A percentile compares a stretch with the other conserved stretches of the same genome.
These are phyloP conservation scores for Puya raimondii DNA, from an alignment of 176 grass and related monocot genomes.

Conservation along the genomic window DNA sequence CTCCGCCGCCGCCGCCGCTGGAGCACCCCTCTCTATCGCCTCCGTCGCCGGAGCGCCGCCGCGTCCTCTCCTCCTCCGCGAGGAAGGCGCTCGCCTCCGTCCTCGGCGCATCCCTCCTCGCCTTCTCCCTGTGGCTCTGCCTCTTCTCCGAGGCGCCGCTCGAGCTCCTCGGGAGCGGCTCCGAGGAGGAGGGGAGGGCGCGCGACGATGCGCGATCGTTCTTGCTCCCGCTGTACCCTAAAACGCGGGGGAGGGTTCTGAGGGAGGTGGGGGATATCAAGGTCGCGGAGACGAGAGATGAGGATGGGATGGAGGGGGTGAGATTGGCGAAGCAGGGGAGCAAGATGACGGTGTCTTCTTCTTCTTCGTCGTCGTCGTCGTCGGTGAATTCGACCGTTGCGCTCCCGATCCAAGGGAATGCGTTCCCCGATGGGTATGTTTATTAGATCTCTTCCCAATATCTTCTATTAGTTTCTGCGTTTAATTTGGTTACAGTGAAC, in stretches of 20 bases:
- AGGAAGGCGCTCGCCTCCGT: conserved; percentile 17
- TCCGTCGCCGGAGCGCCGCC: background rate
- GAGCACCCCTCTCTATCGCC: background rate
- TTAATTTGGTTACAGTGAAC: background rate
- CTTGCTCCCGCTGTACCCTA: conserved; percentile 58
- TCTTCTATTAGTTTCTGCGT: background rate
- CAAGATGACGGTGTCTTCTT: background rate
- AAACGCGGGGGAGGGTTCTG: conserved; percentile 43
- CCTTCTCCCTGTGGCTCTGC: conserved; percentile 30
- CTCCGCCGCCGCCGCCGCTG: background rate
- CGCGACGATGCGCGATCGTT: conserved; percentile 66
- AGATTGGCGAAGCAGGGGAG: conserved; percentile 15
- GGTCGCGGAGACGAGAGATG: conserved; percentile 33
- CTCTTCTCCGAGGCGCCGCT: conserved; percentile 58
- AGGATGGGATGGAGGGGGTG: conserved; percentile 7
- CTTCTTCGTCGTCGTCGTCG: conserved; percentile 11
- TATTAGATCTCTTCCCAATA: background rate
- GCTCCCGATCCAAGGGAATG: conserved; percentile 85
- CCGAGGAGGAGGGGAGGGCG: conserved; percentile 8
- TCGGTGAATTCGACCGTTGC: conserved; percentile 25
- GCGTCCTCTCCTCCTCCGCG: conserved; percentile 7
- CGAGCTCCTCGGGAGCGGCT: conserved; percentile 28
- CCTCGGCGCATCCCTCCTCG: conserved; percentile 22
- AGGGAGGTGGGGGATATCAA: conserved; percentile 62
- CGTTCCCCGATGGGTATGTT: conserved; percentile 52